phyloP scores from a whole-genome alignment of 495 filamentous ascomycete species.

The Saxophila tyrrhenica region DNA sequence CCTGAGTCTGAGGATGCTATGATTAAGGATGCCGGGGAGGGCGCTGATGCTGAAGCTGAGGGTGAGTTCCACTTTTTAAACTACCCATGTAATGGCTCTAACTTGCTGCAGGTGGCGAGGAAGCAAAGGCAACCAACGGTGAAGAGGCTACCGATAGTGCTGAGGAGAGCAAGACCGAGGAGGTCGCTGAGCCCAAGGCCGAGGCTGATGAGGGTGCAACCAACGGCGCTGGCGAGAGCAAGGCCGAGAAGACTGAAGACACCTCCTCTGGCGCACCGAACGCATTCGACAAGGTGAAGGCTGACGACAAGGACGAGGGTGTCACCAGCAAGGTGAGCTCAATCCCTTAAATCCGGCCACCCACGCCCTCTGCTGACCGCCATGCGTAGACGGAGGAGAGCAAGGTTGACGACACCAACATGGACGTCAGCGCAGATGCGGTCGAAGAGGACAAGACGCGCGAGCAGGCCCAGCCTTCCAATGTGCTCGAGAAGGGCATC shows the following conservation, averaged over 20 bases:
- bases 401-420: conserved; percentile 2
- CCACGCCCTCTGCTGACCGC: background rate
- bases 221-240: background rate
- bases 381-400: background rate
- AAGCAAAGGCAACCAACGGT: background rate
- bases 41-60: background rate
- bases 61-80: background rate
- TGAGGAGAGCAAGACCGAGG: conserved; percentile 4
- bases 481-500: conserved; percentile 78
- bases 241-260: background rate
- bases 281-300: conserved; percentile 15
- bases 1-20: conserved; percentile 5
- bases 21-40: background rate
- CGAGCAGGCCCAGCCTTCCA: conserved; percentile 52
- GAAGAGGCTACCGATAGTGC: background rate
- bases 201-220: background rate
- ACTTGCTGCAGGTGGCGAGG: background rate
- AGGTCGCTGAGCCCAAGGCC: conserved; percentile 1
- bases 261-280: conserved; percentile 5
- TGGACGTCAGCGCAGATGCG: conserved; percentile 8
- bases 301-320: conserved; percentile 11
- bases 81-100: background rate
- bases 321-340: conserved; percentile 14
- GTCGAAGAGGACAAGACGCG: conserved; percentile 32
- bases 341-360: too few relatives aligned